Base-by-base conservation (phyloP, 139 green algal genomes). In the Edaphochlamys debaryana region DNA sequence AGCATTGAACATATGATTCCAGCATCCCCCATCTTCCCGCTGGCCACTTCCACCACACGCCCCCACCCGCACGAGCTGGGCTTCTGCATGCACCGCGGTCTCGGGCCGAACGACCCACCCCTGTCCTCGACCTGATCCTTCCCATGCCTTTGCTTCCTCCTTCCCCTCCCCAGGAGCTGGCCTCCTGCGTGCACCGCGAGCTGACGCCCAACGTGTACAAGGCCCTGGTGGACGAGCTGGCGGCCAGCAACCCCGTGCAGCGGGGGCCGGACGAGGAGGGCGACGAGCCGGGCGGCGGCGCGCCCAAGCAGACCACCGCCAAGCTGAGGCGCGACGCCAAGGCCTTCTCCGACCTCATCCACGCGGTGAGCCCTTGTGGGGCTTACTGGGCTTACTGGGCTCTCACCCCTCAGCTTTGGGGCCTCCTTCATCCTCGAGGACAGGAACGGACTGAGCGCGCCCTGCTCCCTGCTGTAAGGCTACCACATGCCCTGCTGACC, bases 201-300 rank as follows among this genome's bases (percentile, higher is more conserved):
- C 75, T 89, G 38, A 93, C 86, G 17, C 86, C 79, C 0, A 0
- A 27, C 0, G 84, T 92, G 4, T 87, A 93, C 81, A 52, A 30
- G 27, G 86, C 85, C 70, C 48, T 91, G 5, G 41, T 38, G 27
- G 89, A 93, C n/a, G 80, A 83, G 20, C 69, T 87, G 36, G 42
- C 25, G 4, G 34, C 20, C 23, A 23, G 45, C 56, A 80, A 8
- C 66, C 19, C 17, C 20, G 48, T 37, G 20, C 56, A 36, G 4
- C 20, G 41, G 5, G 40, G 29, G n/a, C n/a, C n/a, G n/a, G 67
- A 38, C 27, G 75, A 74, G 64, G 77, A 75, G 15, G 76, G 74
- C n/a, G 80, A 42, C 17, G 84, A 36, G 20, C 83, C 40, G 27
- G 79, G 63, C 71, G 68, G 79, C 38, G 74, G 62, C 13, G 79